Base-by-base conservation (phyloP, 2,329 filamentous ascomycete species). In the Clathrospora elynae region DNA sequence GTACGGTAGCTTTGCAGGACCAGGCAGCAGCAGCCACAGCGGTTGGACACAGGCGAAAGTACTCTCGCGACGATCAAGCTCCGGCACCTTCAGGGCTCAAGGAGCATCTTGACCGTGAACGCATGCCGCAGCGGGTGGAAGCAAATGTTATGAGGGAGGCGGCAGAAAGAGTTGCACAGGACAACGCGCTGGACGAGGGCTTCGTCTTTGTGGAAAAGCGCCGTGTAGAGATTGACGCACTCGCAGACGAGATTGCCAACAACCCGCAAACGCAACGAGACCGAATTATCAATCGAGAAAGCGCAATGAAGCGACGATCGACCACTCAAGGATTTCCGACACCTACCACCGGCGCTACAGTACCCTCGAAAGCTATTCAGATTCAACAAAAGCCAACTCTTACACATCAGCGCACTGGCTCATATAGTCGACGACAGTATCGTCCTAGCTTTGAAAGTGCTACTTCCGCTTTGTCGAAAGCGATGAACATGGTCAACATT, bases 151-250 rank as follows among this genome's bases (percentile, higher is more conserved):
- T 70, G 47, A 67, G 72, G 22, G 73, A 75, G 35, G 78, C 78
- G 35, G 76, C 77, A 26, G 84, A 87, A 53, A 78, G 79, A 31
- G 87, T 86, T 3, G 90, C 88, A 2, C 88, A 95, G 59, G 92
- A 97, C 53, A 84, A 95, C 34, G 88, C 88, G 1, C 87, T 95
- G 58, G 91, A 96, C 66, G 84, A 92, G 53, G 93, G 97, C 55
- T 99, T 97, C 61, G 92, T 99, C 13, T 79, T 97, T 17, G 89
- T 99, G 9, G 93, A 99, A 73, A 96, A 96, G 75, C 85, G 87
- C 53, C 87, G 90, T 13, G 91, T 99, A 8, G 92, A 97, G 69
- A 92, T 99, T 35, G 97, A 99, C 68, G 93, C 93, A 2, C 87
- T 99, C 61, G 93, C 93, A 14, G 93, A 99, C 70, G 92, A 97